These are phyloP conservation scores for Pseudocercospora ulei DNA, from an alignment of 2,329 filamentous ascomycete species.

Conservation along the genomic window DNA sequence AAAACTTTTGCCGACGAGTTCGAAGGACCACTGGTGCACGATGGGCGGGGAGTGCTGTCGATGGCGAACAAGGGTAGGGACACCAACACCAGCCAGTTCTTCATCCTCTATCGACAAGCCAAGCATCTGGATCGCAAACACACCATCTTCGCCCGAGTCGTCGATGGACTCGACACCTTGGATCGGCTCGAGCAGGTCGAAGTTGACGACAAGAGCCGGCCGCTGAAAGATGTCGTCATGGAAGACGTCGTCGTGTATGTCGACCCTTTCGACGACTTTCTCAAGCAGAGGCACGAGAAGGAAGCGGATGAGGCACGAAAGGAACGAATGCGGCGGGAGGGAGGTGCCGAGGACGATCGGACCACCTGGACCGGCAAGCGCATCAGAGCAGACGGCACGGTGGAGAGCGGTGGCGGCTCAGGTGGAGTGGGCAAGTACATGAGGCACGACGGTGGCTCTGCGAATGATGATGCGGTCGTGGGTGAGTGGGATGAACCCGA, in stretches of 20 bases:
- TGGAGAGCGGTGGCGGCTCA: conserved; percentile 40
- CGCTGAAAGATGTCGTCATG: conserved; percentile 68
- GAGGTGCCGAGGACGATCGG: conserved; percentile 74
- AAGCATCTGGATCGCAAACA: conserved; percentile 90
- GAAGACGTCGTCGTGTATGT: conserved; percentile 76
- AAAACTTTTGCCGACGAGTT: conserved; percentile 93
- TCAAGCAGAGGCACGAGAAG: conserved; percentile 51
- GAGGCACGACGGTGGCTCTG: conserved; percentile 44
- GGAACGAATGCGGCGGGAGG: conserved; percentile 53
- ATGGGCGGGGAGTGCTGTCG: conserved; percentile 65
- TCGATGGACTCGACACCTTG: conserved; percentile 60
- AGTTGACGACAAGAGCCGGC: conserved; percentile 64
- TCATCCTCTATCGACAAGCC: conserved; percentile 77
- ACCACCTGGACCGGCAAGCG: conserved; percentile 96
- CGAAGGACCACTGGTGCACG: conserved; percentile 78
- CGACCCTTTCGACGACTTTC: conserved; percentile 91
- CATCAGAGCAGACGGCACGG: conserved; percentile 57
- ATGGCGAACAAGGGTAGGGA: conserved; percentile 99
- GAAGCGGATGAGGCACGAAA: conserved; percentile 54
- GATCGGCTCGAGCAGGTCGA: conserved; percentile 66
- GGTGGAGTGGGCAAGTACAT: conserved; percentile 72
- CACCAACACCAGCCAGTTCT: conserved; percentile 91
- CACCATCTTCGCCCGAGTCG: conserved; percentile 85
- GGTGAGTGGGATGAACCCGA: conserved; percentile 51
- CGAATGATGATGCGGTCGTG: conserved; percentile 50